Percentiles rank a stretch among this genome's conserved stretches.
Conservation (phyloP, 345 rosid species). For the Balakata baccata region DNA sequence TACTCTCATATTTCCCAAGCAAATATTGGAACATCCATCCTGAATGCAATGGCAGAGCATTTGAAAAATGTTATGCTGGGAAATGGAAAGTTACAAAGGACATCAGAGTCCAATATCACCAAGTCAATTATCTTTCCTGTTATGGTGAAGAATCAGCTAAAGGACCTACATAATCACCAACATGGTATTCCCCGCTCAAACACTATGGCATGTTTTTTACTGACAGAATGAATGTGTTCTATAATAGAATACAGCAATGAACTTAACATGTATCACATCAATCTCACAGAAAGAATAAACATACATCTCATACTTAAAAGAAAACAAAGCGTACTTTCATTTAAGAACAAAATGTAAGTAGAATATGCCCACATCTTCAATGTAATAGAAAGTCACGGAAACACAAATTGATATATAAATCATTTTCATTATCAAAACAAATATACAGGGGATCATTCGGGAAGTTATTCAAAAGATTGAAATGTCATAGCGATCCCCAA, state of each 20-base stretch:
- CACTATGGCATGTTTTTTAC: not conserved
- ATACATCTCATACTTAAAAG: not conserved
- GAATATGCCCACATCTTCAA: not conserved
- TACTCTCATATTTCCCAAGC: not conserved
- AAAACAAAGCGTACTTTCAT: not conserved
- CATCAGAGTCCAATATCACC: not conserved
- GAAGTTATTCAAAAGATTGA: not conserved
- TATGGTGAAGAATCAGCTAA: not conserved
- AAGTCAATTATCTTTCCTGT: not conserved
- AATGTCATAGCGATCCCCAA: not conserved
- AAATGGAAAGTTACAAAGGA: not conserved
- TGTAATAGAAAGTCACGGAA: not conserved
- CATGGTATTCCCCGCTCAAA: too few species aligned
- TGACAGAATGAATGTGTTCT: not conserved
- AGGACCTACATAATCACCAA: not conserved
- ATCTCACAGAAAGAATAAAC: not conserved
- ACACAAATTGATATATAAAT: not conserved
- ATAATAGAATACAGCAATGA: not conserved
- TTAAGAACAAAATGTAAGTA: not conserved
- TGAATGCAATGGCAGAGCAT: not conserved
- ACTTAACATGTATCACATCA: not conserved
- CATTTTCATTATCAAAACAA: conserved; percentile 9
- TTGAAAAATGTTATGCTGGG: not conserved
- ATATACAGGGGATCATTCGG: conserved; percentile 11
- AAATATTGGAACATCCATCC: not conserved